A percentile compares a stretch with the other conserved stretches of the same genome.
phyloP scores from a whole-genome alignment of 208 protist genomes.

The Wallacemonas sp. region DNA sequence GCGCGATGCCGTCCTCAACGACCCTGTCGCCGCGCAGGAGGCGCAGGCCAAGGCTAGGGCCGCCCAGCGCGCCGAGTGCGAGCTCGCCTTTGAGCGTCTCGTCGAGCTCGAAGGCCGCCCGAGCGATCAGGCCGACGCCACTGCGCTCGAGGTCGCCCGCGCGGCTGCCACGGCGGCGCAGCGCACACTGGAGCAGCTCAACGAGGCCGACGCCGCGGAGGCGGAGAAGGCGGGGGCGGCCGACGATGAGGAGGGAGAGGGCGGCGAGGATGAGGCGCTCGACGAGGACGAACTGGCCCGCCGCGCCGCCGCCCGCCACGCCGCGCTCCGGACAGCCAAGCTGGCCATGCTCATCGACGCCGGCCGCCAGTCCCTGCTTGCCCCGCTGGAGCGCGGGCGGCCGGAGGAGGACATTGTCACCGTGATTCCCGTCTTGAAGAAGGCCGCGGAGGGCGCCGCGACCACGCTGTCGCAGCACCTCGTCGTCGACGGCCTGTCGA shows the following conservation, averaged over 20 bases:
- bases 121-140: constrained; percentile 13
- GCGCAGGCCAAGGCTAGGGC: constrained; percentile 12
- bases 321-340: constrained; percentile 5
- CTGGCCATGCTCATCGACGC: constrained; percentile 26
- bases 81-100: constrained; percentile 32
- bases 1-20: constrained; percentile 15
- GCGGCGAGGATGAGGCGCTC: constrained; percentile 1
- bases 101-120: constrained; percentile 32
- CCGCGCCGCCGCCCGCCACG: constrained; percentile 6
- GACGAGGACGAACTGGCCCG: constrained; percentile 16
- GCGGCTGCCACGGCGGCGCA: constrained; percentile 40
- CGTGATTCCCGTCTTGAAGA: constrained; percentile 14
- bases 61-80: constrained; percentile 29
- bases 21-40: constrained; percentile 1
- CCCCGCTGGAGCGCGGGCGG: neutral
- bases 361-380: constrained; percentile 21
- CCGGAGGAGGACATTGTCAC: neutral
- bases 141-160: constrained; percentile 31
- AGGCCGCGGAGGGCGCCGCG: constrained; percentile 22
- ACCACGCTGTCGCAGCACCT: constrained; percentile 17
- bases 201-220: constrained; percentile 16
- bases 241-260: constrained; percentile 7
- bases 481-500: constrained; percentile 27
- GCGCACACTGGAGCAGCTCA: constrained; percentile 37
- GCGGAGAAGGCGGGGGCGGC: constrained; percentile 1